These are phyloP conservation scores for Pichia sp. DNA, from an alignment of 1,139 yeast species.

Conservation along the genomic window DNA sequence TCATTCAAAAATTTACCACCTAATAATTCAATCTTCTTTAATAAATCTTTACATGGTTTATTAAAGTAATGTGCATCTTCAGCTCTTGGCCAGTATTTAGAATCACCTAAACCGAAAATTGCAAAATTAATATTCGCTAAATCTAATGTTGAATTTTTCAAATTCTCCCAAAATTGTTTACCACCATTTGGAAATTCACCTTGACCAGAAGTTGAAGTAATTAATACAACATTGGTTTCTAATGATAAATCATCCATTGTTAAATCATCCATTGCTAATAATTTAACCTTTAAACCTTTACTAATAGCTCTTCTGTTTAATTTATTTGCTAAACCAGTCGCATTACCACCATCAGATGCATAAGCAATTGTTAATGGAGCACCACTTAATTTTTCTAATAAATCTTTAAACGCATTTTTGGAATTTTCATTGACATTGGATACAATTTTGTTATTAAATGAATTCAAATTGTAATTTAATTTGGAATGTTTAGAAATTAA, in stretches of 20 bases:
- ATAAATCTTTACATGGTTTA: slow-evolving; percentile 79
- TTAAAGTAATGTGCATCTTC: slow-evolving; percentile 92
- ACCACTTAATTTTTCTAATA: slow-evolving; percentile 83
- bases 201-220: slow-evolving; percentile 92
- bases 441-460: slow-evolving; percentile 52
- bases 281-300: slow-evolving; percentile 76
- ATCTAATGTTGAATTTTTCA: slow-evolving; percentile 71
- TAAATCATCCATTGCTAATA: slow-evolving; percentile 78
- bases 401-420: slow-evolving; percentile 66
- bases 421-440: slow-evolving; percentile 55
- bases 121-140: slow-evolving; percentile 63
- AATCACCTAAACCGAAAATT: slow-evolving; percentile 90
- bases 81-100: slow-evolving; percentile 94
- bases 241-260: slow-evolving; percentile 72
- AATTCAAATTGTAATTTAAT: slow-evolving; percentile 70
- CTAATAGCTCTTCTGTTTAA: slow-evolving; percentile 78
- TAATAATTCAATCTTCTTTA: slow-evolving; percentile 53
- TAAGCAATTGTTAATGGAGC: slow-evolving; percentile 87
- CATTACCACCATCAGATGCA: slow-evolving; percentile 96
- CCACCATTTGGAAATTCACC: slow-evolving; percentile 98
- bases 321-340: slow-evolving; percentile 76
- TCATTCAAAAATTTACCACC: slow-evolving; percentile 72
- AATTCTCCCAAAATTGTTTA: slow-evolving; percentile 79
- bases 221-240: slow-evolving; percentile 75
- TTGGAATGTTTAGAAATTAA: slow-evolving; percentile 66